Evolutionary conservation across 1,139 yeast genomes (phyloP).

Genomic region (Keqinozyma sinolaborantium): DNA sequence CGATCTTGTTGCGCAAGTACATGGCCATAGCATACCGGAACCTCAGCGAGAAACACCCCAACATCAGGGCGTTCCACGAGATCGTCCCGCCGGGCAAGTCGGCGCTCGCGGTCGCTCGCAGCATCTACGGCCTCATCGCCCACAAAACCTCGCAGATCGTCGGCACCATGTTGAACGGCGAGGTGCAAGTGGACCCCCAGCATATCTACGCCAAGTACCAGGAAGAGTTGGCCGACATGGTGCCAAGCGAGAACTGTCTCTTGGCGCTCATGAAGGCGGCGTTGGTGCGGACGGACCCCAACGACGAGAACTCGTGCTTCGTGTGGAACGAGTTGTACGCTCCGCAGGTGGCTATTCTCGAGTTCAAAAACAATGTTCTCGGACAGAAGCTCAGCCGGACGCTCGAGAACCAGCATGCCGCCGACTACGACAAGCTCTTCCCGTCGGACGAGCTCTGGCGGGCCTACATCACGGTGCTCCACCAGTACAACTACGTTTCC

Average conservation of each 20-base stretch:
- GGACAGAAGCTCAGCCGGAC: background rate
- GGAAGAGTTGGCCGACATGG: slow-evolving; percentile 14
- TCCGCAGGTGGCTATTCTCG: slow-evolving; percentile 58
- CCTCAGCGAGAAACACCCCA: slow-evolving; percentile 2
- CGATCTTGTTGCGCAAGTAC: slow-evolving; percentile 26
- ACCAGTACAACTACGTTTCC: slow-evolving; percentile 41
- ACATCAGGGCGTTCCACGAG: background rate
- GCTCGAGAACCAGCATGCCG: slow-evolving; percentile 12
- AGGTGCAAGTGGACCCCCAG: slow-evolving; percentile 35
- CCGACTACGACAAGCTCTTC: slow-evolving; percentile 19
- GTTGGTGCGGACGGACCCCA: slow-evolving; percentile 8
- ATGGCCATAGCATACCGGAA: slow-evolving; percentile 19
- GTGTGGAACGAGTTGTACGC: slow-evolving; percentile 53
- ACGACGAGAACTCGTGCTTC: slow-evolving; percentile 13
- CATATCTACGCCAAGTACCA: slow-evolving; percentile 32
- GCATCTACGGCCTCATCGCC: slow-evolving; percentile 15
- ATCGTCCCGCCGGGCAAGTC: slow-evolving; percentile 1
- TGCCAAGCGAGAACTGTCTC: slow-evolving; percentile 37
- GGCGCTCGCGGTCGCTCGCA: slow-evolving; percentile 14
- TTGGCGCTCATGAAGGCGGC: slow-evolving; percentile 43
- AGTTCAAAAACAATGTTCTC: slow-evolving; percentile 41
- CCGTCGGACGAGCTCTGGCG: slow-evolving; percentile 51
- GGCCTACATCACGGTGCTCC: slow-evolving; percentile 48
- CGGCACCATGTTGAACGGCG: slow-evolving; percentile 44
- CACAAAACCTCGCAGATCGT: slow-evolving; percentile 23